Percentiles rank a stretch among this genome's conserved stretches.
These are phyloP conservation scores for Haberlea rhodopensis DNA, from an alignment of 257 asterid species.

Conservation along the genomic window DNA sequence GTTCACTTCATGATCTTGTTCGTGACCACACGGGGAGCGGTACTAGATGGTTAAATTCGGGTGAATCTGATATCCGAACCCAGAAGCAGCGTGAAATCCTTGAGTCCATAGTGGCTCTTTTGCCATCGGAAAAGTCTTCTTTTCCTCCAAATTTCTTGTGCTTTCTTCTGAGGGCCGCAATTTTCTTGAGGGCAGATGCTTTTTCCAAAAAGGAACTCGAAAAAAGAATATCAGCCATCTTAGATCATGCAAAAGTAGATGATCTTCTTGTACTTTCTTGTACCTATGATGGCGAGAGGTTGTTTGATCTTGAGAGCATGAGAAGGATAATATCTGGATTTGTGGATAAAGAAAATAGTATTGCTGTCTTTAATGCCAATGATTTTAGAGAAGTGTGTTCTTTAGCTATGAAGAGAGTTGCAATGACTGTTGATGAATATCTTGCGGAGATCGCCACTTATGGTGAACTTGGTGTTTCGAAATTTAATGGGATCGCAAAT, in stretches of 20 bases:
- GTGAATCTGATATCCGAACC: slow-evolving; percentile 40
- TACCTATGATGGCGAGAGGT: slow-evolving; percentile 71
- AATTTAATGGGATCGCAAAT: slow-evolving; percentile 81
- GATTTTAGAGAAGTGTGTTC: slow-evolving; percentile 64
- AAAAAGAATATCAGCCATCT: slow-evolving; percentile 52
- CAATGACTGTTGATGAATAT: slow-evolving; percentile 74
- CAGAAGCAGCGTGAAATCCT: slow-evolving; percentile 63
- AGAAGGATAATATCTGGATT: slow-evolving; percentile 76
- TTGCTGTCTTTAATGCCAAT: slow-evolving; percentile 68
- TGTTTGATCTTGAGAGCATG: slow-evolving; percentile 83
- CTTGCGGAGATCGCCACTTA: slow-evolving; percentile 73
- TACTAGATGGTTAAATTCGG: slow-evolving; percentile 23
- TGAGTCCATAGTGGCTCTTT: slow-evolving; percentile 58
- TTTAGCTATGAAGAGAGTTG: slow-evolving; percentile 60
- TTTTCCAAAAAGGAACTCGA: slow-evolving; percentile 74
- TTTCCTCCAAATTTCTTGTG: slow-evolving; percentile 84
- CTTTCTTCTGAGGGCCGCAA: slow-evolving; percentile 77
- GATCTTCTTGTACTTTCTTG: slow-evolving; percentile 67
- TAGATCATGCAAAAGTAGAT: slow-evolving; percentile 71
- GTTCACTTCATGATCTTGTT: slow-evolving; percentile 73
- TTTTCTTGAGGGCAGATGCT: slow-evolving; percentile 49
- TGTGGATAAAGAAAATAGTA: slow-evolving; percentile 74
- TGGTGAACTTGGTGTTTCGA: slow-evolving; percentile 63
- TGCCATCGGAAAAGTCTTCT: slow-evolving; percentile 65
- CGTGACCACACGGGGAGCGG: slow-evolving; percentile 73